Base-by-base conservation (phyloP, 2,329 filamentous ascomycete genomes). In the Pestalotiopsis sp. region DNA sequence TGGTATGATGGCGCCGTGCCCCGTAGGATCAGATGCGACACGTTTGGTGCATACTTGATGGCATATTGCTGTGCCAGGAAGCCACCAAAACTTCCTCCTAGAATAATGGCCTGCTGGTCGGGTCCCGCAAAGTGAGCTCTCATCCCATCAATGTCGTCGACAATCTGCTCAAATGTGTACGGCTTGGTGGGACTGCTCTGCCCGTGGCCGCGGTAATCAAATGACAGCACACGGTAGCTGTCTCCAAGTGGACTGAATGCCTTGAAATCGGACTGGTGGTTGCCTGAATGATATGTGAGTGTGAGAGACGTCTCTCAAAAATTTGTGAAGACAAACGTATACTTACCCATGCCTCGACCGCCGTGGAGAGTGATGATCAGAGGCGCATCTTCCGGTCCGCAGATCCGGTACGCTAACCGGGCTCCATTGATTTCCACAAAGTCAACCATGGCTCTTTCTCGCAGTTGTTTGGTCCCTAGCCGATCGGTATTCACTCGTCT, bases 71-170 rank as follows among this genome's bases (percentile, higher is more conserved):
- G 78, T 0, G 80, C 80, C 4, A 82, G 70, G 49, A 79, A 82
- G 0, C 80, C 80, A 11, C 80, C 80, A 59, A 82, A 82, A 67
- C 79, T 81, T 2, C 80, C 80, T 9, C 80, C 80, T 14, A 77
- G 78, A 25, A 82, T 75, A 39, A 82, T 75, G 13, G 74, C 75
- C 14, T 75, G 70, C 23, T 70, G 58, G 0, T 74, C 66, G 4
- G 67, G 66, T 1, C 72, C 75, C 2, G 72, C 71, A 71, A 80
- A 80, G 31, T 77, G 75, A 49, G 41, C 57, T 9, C 79, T 74
- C 4, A 81, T 64, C 0, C 70, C 75, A 25, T 81, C 79, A 31
- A 82, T 75, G 62, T 81, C 78, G 23, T 80, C 80, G 5, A 81
- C 79, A 6, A 82, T 71, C 71, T 82, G 80, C 6, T 73, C 71